Base-by-base conservation (phyloP, 208 protist species). In the Strigomonas culicis region DNA sequence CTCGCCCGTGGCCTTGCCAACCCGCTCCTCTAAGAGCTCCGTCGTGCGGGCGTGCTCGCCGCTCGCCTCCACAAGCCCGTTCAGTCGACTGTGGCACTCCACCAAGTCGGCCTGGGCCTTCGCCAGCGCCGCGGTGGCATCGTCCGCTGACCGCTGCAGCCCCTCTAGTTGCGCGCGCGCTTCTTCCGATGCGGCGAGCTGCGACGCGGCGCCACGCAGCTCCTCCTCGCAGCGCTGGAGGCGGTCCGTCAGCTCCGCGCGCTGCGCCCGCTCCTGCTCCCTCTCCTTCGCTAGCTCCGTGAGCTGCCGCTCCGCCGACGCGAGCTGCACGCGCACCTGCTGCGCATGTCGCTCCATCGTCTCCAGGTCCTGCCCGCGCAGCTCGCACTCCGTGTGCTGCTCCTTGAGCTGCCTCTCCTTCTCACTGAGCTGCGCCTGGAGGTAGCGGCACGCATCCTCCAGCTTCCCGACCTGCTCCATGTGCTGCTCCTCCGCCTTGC, bases 401-500 rank as follows among this genome's bases (percentile, higher is more conserved):
- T 75, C 75, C 55, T 66, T 32, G 31, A 74, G 58, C 43, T 50
- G 49, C 31, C 7, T 4, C 30, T 51, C 46, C 10, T 61, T 36
- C 13, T 49, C 53, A 11, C 15, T 21, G 2, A 75, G 56, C 51
- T 74, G 53, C 1, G 60, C 58, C 63, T 81, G 70, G 44, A 86
- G 80, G 32, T 72, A 77, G 15, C 72, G 69, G 43, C 73, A 82
- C n/a, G 72, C 68, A n/a, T 77, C 69, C 61, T 82, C 72, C 7
- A 85, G 72, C 25, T 58, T 64, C 1, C 30, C 46, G 17, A 51
- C 17, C 46, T 51, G 46, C 46, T 51, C 34, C 10, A 10, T 39
- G 34, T 39, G 10, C 10, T 39, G 34, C 34, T 39, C 34, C 34
- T 39, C 34, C 34, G 10, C 34, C 34, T 39, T 39, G 4, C 10